Base-by-base conservation (phyloP, 179 eudicot genomes). In the Pouteria campechiana region DNA sequence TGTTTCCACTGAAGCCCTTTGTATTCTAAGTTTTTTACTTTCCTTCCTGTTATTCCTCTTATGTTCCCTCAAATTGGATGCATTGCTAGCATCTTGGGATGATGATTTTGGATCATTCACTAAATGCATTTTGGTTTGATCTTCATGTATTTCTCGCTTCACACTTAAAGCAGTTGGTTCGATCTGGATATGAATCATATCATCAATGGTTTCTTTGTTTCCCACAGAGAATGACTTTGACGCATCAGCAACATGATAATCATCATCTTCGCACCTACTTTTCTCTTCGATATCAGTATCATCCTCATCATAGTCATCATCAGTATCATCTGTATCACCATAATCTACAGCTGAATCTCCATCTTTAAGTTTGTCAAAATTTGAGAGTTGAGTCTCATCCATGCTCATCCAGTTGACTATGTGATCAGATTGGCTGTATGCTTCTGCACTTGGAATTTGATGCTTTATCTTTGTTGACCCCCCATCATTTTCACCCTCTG, bases 371-470 rank as follows among this genome's bases (percentile, higher is more conserved):
- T 44, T 63, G 9, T 57, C 54, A 7, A 24, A 11, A 42, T 33
- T 48, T 6, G 32, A 17, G 25, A 30, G 27, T 25, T 23, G 45
- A 1, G 32, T 30, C 8, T 55, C 63, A 28, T 61, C 59, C 24
- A 46, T 50, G 40, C 56, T 54, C 64, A 67, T 61, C 72, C 72
- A 61, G 17, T 55, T 67, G 24, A 67, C 64, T 7, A 60, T 44
- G 17, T 31, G 18, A 16, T 60, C 46, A 19, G 44, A 50, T 27
- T 4, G 37, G 13, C 25, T 49, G 36, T 4, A 6, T 21, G 25
- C 3, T 48, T 44, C 2, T 18, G 14, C 24, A 38, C 13, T 12
- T 12, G 8, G 18, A 34, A 21, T 24, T 7, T 36, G 47, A 25
- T 41, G 45, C 10, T 25, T 16, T 7, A 3, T 14, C 10, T 23